Evolutionary conservation across 139 green algal species (phyloP), one percentile per base, ranked within the genome.

Genomic region (Tetratostichococcus sp.): DNA sequence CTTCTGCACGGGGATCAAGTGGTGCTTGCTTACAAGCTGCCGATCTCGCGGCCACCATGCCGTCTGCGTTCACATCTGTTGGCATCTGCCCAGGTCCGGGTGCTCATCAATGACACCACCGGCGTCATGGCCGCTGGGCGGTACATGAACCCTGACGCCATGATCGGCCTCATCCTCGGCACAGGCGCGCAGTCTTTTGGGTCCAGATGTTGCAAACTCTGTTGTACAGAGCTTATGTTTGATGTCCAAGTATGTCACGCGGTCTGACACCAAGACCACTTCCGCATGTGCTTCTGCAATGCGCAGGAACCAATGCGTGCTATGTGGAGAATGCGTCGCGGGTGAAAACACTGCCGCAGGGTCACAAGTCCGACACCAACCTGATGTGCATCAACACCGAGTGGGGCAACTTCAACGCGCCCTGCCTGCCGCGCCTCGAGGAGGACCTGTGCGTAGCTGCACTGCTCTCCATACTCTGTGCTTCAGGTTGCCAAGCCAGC

Each of bases 111-210:
- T 57, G 90, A 95, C 85, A 90, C 88, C 0, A 84, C 94, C 30
- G 87, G 84, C 4, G 82, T 88, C 31, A 76, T 94, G 57, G 79
- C 90, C 2, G 86, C 83, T 1, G 50, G 76, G 66, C 74, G 81
- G 43, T 95, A 94, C 80, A 65, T 77, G 50, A 83, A 94, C 65
- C 77, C 71, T 21, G 66, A 79, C 77, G 89, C 86, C n/a, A 34
- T 82, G 74, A 74, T 93, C n/a, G 89, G 86, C 32, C 81, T 94
- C 76, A 94, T 96, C 43, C 75, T 96, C 25, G 91, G 90, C 69
- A 95, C 91, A 2, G 91, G 91, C 57, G 93, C 89, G 69, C 94
- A 96, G 69, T 88, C 85, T 70, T 94, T 93, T 70, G 76, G 92
- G 58, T 89, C 92, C 73, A 35, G 65, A 1, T 50, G 39, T 50